A percentile compares a stretch with the other conserved stretches of the same genome.
Evolutionary conservation across 306 rosid species (phyloP).

Genomic region (Datisca glomerata): DNA sequence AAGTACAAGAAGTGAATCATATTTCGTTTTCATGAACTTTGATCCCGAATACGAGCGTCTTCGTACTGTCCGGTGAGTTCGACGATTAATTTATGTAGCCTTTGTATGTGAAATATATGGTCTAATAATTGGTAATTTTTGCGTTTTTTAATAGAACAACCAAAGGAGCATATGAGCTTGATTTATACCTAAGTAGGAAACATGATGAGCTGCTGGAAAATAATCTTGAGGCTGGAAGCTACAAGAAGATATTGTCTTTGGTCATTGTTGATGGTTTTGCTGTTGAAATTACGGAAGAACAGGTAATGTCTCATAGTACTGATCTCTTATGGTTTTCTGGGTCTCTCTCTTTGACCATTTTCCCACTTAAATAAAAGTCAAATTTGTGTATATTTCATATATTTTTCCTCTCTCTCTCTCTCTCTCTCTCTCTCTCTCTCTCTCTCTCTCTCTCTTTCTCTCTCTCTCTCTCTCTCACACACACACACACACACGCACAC

Average conservation of each 20-base stretch:
- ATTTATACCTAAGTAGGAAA: conserved; percentile 61
- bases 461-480: too few species aligned
- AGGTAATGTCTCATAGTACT: conserved; percentile 27
- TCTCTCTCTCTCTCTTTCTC: too few species aligned
- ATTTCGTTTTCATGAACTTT: conserved; percentile 80
- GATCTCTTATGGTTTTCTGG: neutral
- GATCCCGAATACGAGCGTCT: conserved; percentile 81
- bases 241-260: conserved; percentile 55
- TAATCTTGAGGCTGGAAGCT: conserved; percentile 49
- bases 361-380: neutral
- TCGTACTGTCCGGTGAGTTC: conserved; percentile 49
- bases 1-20: conserved; percentile 34
- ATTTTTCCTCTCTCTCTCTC: neutral
- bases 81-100: neutral
- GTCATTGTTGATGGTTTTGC: conserved; percentile 83
- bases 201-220: conserved; percentile 64
- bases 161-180: conserved; percentile 46
- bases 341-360: neutral
- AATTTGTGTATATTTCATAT: neutral
- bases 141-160: conserved; percentile 19
- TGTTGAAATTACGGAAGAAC: conserved; percentile 52
- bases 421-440: too few species aligned
- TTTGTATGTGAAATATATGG: neutral
- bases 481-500: neutral
- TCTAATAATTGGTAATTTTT: neutral